phyloP scores from a whole-genome alignment of 1,284 basidiomycete genomes.

The Ustilago hordei region DNA sequence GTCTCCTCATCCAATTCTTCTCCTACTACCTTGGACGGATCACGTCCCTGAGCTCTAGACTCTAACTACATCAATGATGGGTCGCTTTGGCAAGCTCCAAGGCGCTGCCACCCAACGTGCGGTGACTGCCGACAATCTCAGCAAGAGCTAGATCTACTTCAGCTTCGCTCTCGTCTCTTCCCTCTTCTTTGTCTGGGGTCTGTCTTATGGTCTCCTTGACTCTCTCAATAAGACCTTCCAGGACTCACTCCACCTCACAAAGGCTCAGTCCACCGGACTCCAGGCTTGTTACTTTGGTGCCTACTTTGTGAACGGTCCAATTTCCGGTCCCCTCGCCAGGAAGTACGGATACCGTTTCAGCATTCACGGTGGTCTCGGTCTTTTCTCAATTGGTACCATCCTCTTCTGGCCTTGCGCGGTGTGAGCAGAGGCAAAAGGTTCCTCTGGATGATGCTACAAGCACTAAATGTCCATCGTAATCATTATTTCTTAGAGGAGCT shows the following conservation, averaged over 20 bases:
- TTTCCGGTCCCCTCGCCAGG: constrained; percentile 56
- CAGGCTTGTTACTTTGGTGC: constrained; percentile 84
- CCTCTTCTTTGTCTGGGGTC: constrained; percentile 81
- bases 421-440: no score
- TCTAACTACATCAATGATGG: constrained; percentile 14
- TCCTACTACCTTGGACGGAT: not conserved
- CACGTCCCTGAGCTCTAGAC: not conserved
- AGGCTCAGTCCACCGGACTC: constrained; percentile 83
- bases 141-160: constrained; percentile 55
- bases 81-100: constrained; percentile 27
- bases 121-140: constrained; percentile 35
- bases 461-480: no score
- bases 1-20: not conserved
- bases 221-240: constrained; percentile 87
- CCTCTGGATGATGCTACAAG: no score
- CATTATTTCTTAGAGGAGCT: no score
- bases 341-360: constrained; percentile 71
- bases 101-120: constrained; percentile 35
- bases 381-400: constrained; percentile 66
- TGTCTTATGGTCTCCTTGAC: constrained; percentile 79
- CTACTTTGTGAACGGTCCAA: constrained; percentile 41
- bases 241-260: constrained; percentile 77
- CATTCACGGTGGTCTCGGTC: constrained; percentile 76
- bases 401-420: constrained; percentile 48
- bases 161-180: constrained; percentile 81